Evolutionary conservation across 2,329 filamentous ascomycete species (phyloP).

Genomic region (Colletotrichum tanaceti): DNA sequence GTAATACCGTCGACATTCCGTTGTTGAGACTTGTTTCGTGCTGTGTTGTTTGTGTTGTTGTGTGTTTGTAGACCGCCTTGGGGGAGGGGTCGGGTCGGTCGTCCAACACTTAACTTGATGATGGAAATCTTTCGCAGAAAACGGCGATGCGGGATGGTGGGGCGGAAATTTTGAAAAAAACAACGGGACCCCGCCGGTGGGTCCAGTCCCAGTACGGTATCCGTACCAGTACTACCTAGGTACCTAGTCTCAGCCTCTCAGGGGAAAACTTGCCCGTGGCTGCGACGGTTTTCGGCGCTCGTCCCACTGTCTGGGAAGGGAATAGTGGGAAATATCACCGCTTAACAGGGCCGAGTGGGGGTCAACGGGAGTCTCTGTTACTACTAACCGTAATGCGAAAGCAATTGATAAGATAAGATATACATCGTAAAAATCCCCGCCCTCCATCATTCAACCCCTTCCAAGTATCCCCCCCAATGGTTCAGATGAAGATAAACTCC

Average conservation of each 20-base stretch:
- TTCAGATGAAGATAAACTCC: conserved; percentile 25
- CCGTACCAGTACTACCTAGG: too few species aligned
- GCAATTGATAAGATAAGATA: conserved; percentile 10
- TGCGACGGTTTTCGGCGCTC: not conserved
- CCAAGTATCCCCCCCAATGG: not conserved
- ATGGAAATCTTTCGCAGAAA: conserved; percentile 37
- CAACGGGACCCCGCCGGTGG: not conserved
- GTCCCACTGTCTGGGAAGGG: not conserved
- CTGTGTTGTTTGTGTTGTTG: conserved; percentile 3
- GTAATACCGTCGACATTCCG: conserved; percentile 81
- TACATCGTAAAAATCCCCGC: not conserved
- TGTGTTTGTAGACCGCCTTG: conserved; percentile 17
- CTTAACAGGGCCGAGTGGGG: conserved; percentile 27
- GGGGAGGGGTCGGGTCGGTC: not conserved
- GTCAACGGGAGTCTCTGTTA: conserved; percentile 24
- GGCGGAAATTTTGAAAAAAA: conserved; percentile 39
- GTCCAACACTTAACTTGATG: conserved; percentile 1
- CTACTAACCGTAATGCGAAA: too few species aligned
- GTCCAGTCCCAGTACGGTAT: not conserved
- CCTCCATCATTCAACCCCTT: not conserved
- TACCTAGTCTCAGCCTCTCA: too few species aligned
- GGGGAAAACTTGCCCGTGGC: conserved; percentile 26
- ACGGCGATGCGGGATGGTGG: conserved; percentile 37
- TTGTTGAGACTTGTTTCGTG: conserved; percentile 55
- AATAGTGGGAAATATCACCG: conserved; percentile 1